Conservation (phyloP, 495 filamentous ascomycete genomes). For the Thermochaetoides thermophila region DNA sequence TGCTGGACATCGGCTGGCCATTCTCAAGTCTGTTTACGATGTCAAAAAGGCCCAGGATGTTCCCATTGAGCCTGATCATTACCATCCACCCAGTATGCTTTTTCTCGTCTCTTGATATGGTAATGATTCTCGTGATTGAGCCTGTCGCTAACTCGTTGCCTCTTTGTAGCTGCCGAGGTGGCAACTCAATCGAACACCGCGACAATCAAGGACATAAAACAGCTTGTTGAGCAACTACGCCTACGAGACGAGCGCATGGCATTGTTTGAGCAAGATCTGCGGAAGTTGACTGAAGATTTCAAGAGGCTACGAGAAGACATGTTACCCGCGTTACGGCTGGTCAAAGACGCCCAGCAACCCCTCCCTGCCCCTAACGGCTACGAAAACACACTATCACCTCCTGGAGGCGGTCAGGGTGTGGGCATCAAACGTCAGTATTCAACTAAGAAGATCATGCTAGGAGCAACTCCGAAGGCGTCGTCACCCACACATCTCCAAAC, state of each 20-base stretch:
- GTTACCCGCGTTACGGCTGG: slow-evolving; percentile 73
- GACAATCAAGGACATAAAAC: slow-evolving; percentile 79
- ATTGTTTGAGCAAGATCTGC: slow-evolving; percentile 64
- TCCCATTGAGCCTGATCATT: slow-evolving; percentile 81
- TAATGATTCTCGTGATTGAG: too few relatives aligned
- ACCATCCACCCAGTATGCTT: slow-evolving; percentile 72
- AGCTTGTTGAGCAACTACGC: slow-evolving; percentile 72
- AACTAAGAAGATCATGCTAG: slow-evolving; percentile 78
- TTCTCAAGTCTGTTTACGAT: slow-evolving; percentile 89
- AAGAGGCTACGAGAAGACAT: slow-evolving; percentile 75
- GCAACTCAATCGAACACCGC: slow-evolving; percentile 71
- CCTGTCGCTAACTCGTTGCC: too few relatives aligned
- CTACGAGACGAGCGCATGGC: slow-evolving; percentile 77
- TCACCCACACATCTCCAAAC: slow-evolving; percentile 62
- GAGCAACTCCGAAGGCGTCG: slow-evolving; percentile 58
- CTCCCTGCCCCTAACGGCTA: slow-evolving; percentile 47
- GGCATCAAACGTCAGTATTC: slow-evolving; percentile 71
- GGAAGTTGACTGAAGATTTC: slow-evolving; percentile 72
- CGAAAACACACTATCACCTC: slow-evolving; percentile 35
- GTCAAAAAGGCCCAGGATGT: slow-evolving; percentile 85
- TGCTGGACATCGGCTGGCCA: slow-evolving; percentile 85
- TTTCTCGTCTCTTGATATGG: too few relatives aligned
- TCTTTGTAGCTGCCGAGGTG: slow-evolving; percentile 80
- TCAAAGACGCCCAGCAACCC: slow-evolving; percentile 81
- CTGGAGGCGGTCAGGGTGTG: slow-evolving; percentile 32